Evolutionary conservation across 345 rosid species (phyloP).

Genomic region (Melaleuca alternifolia): DNA sequence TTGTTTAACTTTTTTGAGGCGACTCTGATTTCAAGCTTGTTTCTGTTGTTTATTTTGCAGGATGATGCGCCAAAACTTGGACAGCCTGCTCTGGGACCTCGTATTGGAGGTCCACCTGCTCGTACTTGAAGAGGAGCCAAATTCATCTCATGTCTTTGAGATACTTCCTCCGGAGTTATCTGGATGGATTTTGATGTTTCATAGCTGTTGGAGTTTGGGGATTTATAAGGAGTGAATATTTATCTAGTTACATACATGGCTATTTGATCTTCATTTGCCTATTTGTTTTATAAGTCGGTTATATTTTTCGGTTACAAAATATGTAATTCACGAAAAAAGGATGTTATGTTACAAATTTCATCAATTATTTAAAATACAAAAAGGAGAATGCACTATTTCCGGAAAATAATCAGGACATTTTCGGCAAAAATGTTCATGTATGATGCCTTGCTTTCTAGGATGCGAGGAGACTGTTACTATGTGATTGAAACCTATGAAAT

Average conservation of each 20-base stretch:
- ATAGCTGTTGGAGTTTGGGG: not conserved
- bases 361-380: too few species aligned
- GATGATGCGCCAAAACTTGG: constrained; percentile 48
- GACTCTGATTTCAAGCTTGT: not conserved
- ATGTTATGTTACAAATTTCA: too few species aligned
- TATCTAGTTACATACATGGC: not conserved
- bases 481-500: too few species aligned
- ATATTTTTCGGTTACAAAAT: too few species aligned
- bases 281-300: too few species aligned
- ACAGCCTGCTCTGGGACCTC: constrained; percentile 39
- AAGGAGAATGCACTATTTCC: too few species aligned
- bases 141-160: not conserved
- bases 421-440: too few species aligned
- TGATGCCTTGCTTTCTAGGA: too few species aligned
- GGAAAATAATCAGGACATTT: too few species aligned
- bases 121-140: not conserved
- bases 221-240: not conserved
- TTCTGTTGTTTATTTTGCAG: not conserved
- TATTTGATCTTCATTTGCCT: not conserved
- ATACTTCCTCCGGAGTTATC: not conserved
- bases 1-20: not conserved
- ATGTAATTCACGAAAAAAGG: too few species aligned
- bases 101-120: constrained; percentile 1
- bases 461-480: too few species aligned
- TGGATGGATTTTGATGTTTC: not conserved